phyloP scores from a whole-genome alignment of 192 early-diverging fungal genomes.

The Coemansia sp. region DNA sequence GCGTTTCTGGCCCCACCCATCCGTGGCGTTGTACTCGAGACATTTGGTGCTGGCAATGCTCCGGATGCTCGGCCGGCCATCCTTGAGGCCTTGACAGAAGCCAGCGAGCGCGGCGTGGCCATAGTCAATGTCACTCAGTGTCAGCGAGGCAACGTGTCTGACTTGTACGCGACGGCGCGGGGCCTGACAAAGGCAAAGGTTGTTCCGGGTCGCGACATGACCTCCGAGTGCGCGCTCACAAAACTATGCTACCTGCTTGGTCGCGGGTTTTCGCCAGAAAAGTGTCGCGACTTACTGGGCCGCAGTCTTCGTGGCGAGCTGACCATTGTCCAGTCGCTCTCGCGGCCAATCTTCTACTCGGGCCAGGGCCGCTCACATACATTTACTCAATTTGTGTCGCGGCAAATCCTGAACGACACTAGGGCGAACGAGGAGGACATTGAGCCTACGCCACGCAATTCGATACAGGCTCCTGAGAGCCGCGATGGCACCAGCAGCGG shows the following conservation, averaged over 20 bases:
- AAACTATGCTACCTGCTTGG: constrained; percentile 93
- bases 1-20: constrained; percentile 84
- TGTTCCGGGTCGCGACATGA: constrained; percentile 92
- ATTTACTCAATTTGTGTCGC: constrained; percentile 50
- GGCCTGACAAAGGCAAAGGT: constrained; percentile 76
- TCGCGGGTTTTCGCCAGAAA: constrained; percentile 59
- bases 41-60: constrained; percentile 96
- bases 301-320: constrained; percentile 90
- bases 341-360: constrained; percentile 42
- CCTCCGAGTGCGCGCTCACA: constrained; percentile 91
- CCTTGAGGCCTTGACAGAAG: constrained; percentile 77
- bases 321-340: constrained; percentile 56
- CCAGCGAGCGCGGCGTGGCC: constrained; percentile 88
- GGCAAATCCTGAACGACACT: constrained; percentile 51
- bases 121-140: constrained; percentile 97
- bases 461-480: background rate
- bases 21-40: constrained; percentile 90
- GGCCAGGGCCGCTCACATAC: constrained; percentile 36
- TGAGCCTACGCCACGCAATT: constrained; percentile 17
- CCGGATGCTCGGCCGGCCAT: constrained; percentile 86
- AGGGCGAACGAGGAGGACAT: constrained; percentile 34
- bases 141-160: constrained; percentile 76
- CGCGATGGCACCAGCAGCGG: background rate
- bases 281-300: constrained; percentile 77
- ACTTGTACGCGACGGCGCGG: constrained; percentile 87